Evolutionary conservation across 2,329 filamentous ascomycete species (phyloP), one percentile per base, ranked within the genome.

Genomic region (Ophiocordyceps robertsii): DNA sequence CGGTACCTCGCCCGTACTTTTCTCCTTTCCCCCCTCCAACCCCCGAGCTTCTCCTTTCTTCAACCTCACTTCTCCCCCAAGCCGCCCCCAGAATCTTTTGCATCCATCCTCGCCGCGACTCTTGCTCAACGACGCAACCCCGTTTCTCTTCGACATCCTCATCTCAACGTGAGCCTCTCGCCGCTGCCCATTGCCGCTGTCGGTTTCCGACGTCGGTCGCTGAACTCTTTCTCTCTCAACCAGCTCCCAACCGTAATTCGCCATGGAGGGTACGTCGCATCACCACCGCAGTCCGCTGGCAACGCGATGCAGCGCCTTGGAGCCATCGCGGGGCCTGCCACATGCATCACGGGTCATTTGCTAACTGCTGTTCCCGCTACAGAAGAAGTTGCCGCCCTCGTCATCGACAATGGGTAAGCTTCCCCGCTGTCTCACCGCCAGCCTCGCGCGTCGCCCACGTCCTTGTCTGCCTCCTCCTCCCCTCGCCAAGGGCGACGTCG

Each of bases 391-490:
- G 92, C 92, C 72, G 92, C 92, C 72, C 89, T 98, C 86, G 92
- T 98, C 73, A 96, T 98, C 76, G 92, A 98, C 89, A 98, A 98
- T 96, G 92, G 92, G 92, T 98, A 90, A 86, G 89, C 75, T 72
- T 61, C 54, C 55, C 53, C 47, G 48, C 52, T 58, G 51, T 55
- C 56, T 62, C 60, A 60, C 56, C 56, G 39, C 39, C 39, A 56
- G 59, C 60, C 55, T 56, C 56, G 48, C 49, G 46, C 40, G 37
- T 36, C 49, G 48, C 45, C 49, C 41, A 43, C 49, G 45, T 48
- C 45, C 43, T 16, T 42, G 46, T 46, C 43, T 39, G 19, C 29
- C 27, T 43, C 39, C 40, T 36, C n/a, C 33, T 14, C 21, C 27
- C 14, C 21, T 9, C 38, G 33, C 2, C 4, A 21, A 11, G 30